A percentile compares a stretch with the other conserved stretches of the same genome.
phyloP scores from a whole-genome alignment of 2,329 filamentous ascomycete species.

The Albifimbria verrucaria region DNA sequence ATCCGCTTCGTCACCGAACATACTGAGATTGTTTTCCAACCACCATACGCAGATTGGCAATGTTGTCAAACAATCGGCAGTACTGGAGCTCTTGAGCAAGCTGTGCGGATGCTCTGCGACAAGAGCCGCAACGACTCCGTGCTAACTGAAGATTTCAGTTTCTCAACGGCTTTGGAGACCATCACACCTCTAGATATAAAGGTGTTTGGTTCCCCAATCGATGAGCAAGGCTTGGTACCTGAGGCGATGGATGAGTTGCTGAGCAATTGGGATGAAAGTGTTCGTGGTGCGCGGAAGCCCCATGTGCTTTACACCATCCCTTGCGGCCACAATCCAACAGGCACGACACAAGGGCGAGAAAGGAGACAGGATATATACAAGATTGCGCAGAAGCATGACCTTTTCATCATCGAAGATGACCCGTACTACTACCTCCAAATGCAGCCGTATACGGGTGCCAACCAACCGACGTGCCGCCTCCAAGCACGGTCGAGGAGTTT shows the following conservation, averaged over 20 bases:
- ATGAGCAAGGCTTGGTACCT: constrained; percentile 52
- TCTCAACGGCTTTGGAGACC: constrained; percentile 67
- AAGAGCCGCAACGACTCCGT: constrained; percentile 69
- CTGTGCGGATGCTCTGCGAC: constrained; percentile 76
- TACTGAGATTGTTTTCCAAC: constrained; percentile 83
- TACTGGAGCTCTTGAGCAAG: constrained; percentile 81
- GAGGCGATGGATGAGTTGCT: constrained; percentile 50
- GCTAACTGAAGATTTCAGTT: constrained; percentile 88
- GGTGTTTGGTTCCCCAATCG: constrained; percentile 48
- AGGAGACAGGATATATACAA: constrained; percentile 71
- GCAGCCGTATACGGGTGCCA: constrained; percentile 65
- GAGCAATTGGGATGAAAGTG: constrained; percentile 43
- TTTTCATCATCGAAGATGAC: constrained; percentile 88
- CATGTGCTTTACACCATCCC: constrained; percentile 59
- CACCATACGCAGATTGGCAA: constrained; percentile 88
- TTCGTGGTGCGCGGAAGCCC: constrained; percentile 45
- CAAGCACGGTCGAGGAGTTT: constrained; percentile 66
- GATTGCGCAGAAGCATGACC: constrained; percentile 77
- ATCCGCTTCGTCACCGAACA: constrained; percentile 92
- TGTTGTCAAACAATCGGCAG: constrained; percentile 81
- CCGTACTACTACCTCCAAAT: constrained; percentile 94
- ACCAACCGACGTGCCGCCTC: constrained; percentile 51
- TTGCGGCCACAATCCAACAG: constrained; percentile 88
- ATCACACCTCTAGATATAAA: constrained; percentile 50
- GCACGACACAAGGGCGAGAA: constrained; percentile 69